Conservation (phyloP, 805 yeast genomes). For the Komagataella pastoris region DNA sequence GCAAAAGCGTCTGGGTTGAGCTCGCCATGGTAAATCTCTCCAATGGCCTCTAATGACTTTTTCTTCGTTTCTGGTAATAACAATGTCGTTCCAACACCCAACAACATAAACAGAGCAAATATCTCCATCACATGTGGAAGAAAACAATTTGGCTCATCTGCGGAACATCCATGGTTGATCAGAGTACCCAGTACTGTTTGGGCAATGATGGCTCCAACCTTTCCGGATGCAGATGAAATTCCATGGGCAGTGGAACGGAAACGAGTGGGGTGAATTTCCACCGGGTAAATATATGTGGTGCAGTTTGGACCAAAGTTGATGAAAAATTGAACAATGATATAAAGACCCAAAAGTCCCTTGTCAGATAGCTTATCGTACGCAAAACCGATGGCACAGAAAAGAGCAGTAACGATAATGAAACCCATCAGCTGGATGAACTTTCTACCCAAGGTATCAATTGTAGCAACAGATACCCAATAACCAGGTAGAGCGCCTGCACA, state of each 20-base stretch:
- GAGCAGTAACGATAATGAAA: conserved; percentile 53
- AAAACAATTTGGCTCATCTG: conserved; percentile 54
- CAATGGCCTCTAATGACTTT: conserved; percentile 74
- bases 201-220: conserved; percentile 87
- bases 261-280: conserved; percentile 89
- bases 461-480: conserved; percentile 76
- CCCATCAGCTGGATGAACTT: conserved; percentile 72
- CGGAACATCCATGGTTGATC: conserved; percentile 64
- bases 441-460: conserved; percentile 74
- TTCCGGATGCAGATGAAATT: conserved; percentile 86
- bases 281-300: conserved; percentile 84
- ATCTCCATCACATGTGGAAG: conserved; percentile 90
- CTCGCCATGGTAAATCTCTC: conserved; percentile 78
- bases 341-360: conserved; percentile 61
- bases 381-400: conserved; percentile 75
- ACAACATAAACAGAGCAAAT: conserved; percentile 82
- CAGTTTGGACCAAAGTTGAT: conserved; percentile 90
- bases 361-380: conserved; percentile 61
- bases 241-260: conserved; percentile 95
- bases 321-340: conserved; percentile 76
- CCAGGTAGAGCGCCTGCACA: conserved; percentile 96
- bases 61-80: conserved; percentile 86
- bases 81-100: conserved; percentile 54
- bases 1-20: conserved; percentile 19
- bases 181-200: conserved; percentile 81